Evolutionary conservation across 805 yeast species (phyloP).

Genomic region (Suhomyces prunicola): DNA sequence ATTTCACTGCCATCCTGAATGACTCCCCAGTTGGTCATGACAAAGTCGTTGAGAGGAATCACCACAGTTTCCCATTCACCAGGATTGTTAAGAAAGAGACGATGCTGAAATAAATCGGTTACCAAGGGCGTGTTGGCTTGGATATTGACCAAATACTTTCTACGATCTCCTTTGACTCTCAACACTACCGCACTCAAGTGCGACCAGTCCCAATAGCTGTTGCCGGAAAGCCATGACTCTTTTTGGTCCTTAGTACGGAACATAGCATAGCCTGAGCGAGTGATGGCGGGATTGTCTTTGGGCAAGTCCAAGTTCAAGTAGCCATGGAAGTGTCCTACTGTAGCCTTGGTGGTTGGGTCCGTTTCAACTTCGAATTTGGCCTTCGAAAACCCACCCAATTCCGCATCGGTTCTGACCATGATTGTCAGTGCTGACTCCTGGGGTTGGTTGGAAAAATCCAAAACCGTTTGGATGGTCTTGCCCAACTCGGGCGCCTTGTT

Average conservation of each 20-base stretch:
- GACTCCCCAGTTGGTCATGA: slow-evolving; percentile 79
- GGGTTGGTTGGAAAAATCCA: slow-evolving; percentile 54
- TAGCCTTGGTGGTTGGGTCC: slow-evolving; percentile 10
- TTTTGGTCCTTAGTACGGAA: slow-evolving; percentile 70
- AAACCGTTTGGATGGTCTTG: slow-evolving; percentile 39
- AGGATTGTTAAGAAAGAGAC: slow-evolving; percentile 66
- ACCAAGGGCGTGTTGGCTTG: slow-evolving; percentile 78
- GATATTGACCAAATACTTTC: slow-evolving; percentile 75
- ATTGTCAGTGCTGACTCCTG: slow-evolving; percentile 45
- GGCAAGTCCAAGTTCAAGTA: slow-evolving; percentile 67
- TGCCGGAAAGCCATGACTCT: slow-evolving; percentile 48
- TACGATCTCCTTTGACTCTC: slow-evolving; percentile 67
- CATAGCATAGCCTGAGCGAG: slow-evolving; percentile 77
- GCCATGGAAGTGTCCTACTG: slow-evolving; percentile 46
- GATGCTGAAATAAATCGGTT: slow-evolving; percentile 79
- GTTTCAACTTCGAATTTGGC: slow-evolving; percentile 47
- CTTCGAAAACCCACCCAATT: slow-evolving; percentile 76
- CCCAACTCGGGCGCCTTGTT: slow-evolving; percentile 27
- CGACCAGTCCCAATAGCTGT: slow-evolving; percentile 67
- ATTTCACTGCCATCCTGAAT: slow-evolving; percentile 49
- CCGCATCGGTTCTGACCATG: slow-evolving; percentile 66
- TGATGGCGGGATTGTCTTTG: slow-evolving; percentile 58
- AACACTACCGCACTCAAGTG: slow-evolving; percentile 58
- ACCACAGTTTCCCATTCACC: slow-evolving; percentile 83
- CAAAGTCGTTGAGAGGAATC: slow-evolving; percentile 74